Base-by-base conservation (phyloP, 345 rosid genomes). In the Camelina neglecta region DNA sequence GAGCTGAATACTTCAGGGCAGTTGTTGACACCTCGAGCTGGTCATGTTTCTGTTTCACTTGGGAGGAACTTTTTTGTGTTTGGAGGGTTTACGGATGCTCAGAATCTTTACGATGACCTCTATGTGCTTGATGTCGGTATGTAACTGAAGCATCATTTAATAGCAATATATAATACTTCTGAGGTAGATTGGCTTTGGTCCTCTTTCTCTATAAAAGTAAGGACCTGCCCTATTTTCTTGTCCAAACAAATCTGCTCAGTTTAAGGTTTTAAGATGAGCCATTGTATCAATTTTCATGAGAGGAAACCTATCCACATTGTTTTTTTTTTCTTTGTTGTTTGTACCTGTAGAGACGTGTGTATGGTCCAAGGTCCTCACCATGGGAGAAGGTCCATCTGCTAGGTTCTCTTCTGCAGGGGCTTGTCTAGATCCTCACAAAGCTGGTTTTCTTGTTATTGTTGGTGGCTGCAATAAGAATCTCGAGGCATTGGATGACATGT, bases 401-500 rank as follows among this genome's bases (percentile, higher is more conserved):
- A 96, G 97, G 82, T 96, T 96, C 82, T 93, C 99, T 58, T 85
- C 91, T 42, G 86, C 96, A 12, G 96, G 98, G 79, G 99, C 88
- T 69, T 88, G 88, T 80, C 86, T 93, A 82, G 95, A 91, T 85
- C 99, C 98, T 4, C 23, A 1, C 60, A 88, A 82, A 79, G 80
- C 83, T 47, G 97, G 99, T 12, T 82, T 85, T 70, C 93, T 93
- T 71, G 81, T 88, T 65, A 83, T 96, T 73, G 72, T 89, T 12
- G 99, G 99, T 75, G 99, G 99, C 67, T 96, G 98, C 84, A 88
- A 88, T 80, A 96, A 86, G 85, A 86, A 83, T 75, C 99, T 93
- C 4, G 99, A 96, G 86, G 98, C 99, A 59, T 75, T 96, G 69
- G 97, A 93, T 79, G 97, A 93, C 77, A 91, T 93, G 88, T 89